Evolutionary conservation across 2,329 filamentous ascomycete genomes (phyloP).

Genomic region (Coniella vitis): DNA sequence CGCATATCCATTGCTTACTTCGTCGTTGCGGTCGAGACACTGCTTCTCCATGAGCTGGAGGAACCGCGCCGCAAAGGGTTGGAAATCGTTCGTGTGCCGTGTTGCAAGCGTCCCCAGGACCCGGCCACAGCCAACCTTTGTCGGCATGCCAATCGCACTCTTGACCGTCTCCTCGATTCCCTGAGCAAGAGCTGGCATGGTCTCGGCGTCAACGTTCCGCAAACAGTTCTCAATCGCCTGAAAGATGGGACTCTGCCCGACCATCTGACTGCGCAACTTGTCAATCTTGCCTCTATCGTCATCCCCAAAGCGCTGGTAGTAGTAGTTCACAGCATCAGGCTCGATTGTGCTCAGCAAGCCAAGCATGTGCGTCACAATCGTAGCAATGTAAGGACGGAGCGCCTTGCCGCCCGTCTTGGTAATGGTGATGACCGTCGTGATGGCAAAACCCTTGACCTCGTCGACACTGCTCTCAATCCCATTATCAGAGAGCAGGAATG

Average conservation of each 20-base stretch:
- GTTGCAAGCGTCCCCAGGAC: slow-evolving; percentile 81
- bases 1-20: slow-evolving; percentile 84
- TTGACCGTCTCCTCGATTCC: slow-evolving; percentile 75
- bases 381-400: slow-evolving; percentile 72
- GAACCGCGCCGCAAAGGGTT: slow-evolving; percentile 67
- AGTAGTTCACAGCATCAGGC: slow-evolving; percentile 82
- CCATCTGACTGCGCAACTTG: slow-evolving; percentile 72
- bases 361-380: slow-evolving; percentile 74
- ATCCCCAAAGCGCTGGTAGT: slow-evolving; percentile 84
- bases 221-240: slow-evolving; percentile 87
- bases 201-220: slow-evolving; percentile 69
- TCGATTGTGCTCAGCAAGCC: slow-evolving; percentile 82
- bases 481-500: slow-evolving; percentile 82
- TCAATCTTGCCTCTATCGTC: slow-evolving; percentile 86
- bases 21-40: slow-evolving; percentile 85
- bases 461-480: slow-evolving; percentile 83
- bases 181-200: slow-evolving; percentile 69
- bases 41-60: slow-evolving; percentile 73
- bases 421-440: slow-evolving; percentile 77
- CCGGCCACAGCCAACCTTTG: slow-evolving; percentile 84
- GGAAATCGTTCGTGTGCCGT: slow-evolving; percentile 67
- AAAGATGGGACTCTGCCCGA: slow-evolving; percentile 81
- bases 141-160: slow-evolving; percentile 80
- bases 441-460: slow-evolving; percentile 79
- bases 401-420: slow-evolving; percentile 81